Evolutionary conservation across 2,329 filamentous ascomycete species (phyloP).

Genomic region (Stemphylium lycopersici): DNA sequence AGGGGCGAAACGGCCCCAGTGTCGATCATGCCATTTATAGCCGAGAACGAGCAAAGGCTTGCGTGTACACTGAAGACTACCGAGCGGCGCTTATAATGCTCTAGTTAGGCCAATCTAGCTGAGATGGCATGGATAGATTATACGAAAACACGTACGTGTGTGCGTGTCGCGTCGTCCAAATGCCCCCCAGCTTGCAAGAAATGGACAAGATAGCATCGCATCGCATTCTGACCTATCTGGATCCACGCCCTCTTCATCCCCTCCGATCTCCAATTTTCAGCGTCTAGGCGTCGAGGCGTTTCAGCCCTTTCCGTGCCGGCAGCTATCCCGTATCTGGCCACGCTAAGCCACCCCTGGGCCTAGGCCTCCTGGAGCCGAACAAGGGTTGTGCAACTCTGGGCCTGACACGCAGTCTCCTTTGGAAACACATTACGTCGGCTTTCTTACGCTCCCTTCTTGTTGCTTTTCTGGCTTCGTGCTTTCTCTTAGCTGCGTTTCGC

Average conservation of each 20-base stretch:
- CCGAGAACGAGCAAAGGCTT: slow-evolving; percentile 10
- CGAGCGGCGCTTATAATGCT: slow-evolving; percentile 1
- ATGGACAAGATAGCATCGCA: background rate
- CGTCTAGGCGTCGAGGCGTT: background rate
- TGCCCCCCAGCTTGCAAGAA: background rate
- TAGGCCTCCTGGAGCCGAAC: background rate
- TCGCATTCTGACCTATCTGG: background rate
- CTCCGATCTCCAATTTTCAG: slow-evolving; percentile 2
- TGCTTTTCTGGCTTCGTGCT: background rate
- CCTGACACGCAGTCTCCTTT: slow-evolving; percentile 2
- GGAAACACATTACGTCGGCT: background rate
- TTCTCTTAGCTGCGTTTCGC: background rate
- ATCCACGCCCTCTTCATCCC: background rate
- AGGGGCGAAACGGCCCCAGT: background rate
- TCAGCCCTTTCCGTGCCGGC: slow-evolving; percentile 6
- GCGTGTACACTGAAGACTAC: slow-evolving; percentile 9
- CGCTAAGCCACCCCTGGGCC: background rate
- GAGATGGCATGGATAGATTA: background rate
- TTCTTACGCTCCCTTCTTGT: slow-evolving; percentile 1
- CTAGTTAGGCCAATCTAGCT: background rate
- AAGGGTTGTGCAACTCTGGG: background rate
- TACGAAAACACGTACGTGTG: background rate
- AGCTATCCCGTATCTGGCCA: background rate
- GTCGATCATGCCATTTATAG: slow-evolving; percentile 5
- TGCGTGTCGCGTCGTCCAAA: background rate